Base-by-base conservation (phyloP, 23 red algal species). In the Gracilaria gracilis region DNA sequence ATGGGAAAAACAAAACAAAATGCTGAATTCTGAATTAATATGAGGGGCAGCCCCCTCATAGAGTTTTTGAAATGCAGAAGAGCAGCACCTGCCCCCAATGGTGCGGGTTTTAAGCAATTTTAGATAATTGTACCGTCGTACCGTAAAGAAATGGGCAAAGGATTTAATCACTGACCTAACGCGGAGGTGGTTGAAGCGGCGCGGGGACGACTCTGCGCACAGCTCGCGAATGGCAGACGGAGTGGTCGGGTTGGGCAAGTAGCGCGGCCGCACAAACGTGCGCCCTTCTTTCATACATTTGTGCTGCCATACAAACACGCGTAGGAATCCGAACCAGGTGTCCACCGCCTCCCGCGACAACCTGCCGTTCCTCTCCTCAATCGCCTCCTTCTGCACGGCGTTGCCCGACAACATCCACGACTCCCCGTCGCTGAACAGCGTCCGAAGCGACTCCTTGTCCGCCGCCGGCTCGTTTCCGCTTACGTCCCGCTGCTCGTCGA, bases 381-480 rank as follows among this genome's bases (percentile, higher is more conserved):
- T 51, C 20, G 72, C 72, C 46, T 40, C 72, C 25, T 77, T 51
- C 27, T 77, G 72, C 72, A 77, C 38, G 4, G 31, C 72, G 19
- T 77, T 77, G 38, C 34, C 40, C 7, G 31, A 25, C 38, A 23
- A 5, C 40, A 77, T 33, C 40, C 38, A 51, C 21, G 35, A 25
- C 46, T 46, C 38, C 4, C 72, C 72, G 25, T 77, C 72, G 46
- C 34, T 77, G 72, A 77, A 77, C 40, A 77, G 21, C 38, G 72
- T 77, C 8, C 46, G 35, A 0, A 77, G 38, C 23, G 72, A 40
- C 72, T 34, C 72, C 4, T 11, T 19, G 46, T 77, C 34, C 64
- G 11, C 31, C 38, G 72, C 34, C 46, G 46, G 72, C 40, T 15
- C 14, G 5, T 29, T 36, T 21, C 25, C 23, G 3, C 11, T 0